Evolutionary conservation across 2,329 filamentous ascomycete species (phyloP).

Genomic region (Diaporthe aspalathi): DNA sequence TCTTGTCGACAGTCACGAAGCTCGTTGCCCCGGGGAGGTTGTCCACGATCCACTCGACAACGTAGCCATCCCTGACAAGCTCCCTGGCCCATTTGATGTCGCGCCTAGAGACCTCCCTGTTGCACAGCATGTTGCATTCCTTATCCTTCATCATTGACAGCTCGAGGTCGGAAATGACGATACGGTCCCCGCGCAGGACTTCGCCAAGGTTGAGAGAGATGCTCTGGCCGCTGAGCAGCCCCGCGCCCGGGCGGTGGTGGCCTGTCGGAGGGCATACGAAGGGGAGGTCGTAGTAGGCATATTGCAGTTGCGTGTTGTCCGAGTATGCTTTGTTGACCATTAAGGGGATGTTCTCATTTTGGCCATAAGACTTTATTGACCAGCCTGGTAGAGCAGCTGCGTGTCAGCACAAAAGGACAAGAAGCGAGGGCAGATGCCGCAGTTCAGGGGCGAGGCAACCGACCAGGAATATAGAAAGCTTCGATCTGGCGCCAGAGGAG

Average conservation of each 20-base stretch:
- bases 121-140: constrained; percentile 79
- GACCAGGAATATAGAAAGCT: constrained; percentile 90
- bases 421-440: not conserved
- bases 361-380: constrained; percentile 83
- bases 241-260: constrained; percentile 71
- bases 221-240: constrained; percentile 79
- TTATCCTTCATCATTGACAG: constrained; percentile 81
- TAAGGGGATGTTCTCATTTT: constrained; percentile 83
- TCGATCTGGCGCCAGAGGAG: constrained; percentile 61
- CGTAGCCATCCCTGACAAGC: constrained; percentile 81
- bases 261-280: constrained; percentile 87
- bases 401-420: constrained; percentile 9
- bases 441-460: constrained; percentile 41
- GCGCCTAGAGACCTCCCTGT: constrained; percentile 70
- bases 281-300: constrained; percentile 88
- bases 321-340: constrained; percentile 94
- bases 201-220: constrained; percentile 88
- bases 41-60: constrained; percentile 94
- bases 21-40: constrained; percentile 90
- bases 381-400: constrained; percentile 67
- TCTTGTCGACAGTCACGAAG: constrained; percentile 88
- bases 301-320: constrained; percentile 89
- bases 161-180: constrained; percentile 86
- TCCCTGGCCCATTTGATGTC: constrained; percentile 76
- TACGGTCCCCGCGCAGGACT: constrained; percentile 86